Conservation (phyloP, 257 asterid species). For the Scutellaria barbata region DNA sequence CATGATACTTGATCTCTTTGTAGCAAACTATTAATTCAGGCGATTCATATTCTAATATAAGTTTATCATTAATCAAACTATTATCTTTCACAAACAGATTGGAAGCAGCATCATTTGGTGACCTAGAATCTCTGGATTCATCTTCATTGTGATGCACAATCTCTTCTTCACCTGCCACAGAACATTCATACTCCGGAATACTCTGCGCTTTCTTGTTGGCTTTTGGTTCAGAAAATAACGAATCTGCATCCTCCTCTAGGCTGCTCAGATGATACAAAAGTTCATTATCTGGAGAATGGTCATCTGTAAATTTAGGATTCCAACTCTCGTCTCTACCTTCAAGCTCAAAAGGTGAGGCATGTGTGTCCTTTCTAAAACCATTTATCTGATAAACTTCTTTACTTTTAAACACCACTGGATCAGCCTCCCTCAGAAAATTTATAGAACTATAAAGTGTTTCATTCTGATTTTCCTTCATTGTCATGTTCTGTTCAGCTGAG, state of each 20-base stretch:
- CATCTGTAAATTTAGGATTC: conserved; percentile 42
- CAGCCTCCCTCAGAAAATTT: conserved; percentile 41
- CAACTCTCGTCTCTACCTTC: conserved; percentile 38
- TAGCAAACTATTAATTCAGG: conserved; percentile 55
- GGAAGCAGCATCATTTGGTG: conserved; percentile 31
- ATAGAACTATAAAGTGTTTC: conserved; percentile 37
- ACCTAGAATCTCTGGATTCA: conserved; percentile 35
- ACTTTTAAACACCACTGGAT: conserved; percentile 33
- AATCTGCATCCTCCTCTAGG: conserved; percentile 33
- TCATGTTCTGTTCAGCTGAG: conserved; percentile 48
- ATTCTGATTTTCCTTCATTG: conserved; percentile 55
- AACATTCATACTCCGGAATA: conserved; percentile 30
- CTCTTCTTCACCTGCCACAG: conserved; percentile 38
- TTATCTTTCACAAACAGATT: conserved; percentile 38
- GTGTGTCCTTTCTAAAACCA: conserved; percentile 29
- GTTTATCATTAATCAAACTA: conserved; percentile 40
- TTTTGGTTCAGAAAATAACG: conserved; percentile 28
- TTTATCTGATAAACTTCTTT: conserved; percentile 38
- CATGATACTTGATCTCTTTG: conserved; percentile 51
- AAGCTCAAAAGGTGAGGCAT: conserved; percentile 27
- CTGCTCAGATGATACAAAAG: conserved; percentile 29
- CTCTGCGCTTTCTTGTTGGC: conserved; percentile 33
- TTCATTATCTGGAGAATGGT: conserved; percentile 33
- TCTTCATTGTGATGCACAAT: conserved; percentile 21
- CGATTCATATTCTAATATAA: conserved; percentile 42